Evolutionary conservation across 129 eudicot species (phyloP), one percentile per base, ranked within the genome.

Genomic region (Flaveria sonorensis): DNA sequence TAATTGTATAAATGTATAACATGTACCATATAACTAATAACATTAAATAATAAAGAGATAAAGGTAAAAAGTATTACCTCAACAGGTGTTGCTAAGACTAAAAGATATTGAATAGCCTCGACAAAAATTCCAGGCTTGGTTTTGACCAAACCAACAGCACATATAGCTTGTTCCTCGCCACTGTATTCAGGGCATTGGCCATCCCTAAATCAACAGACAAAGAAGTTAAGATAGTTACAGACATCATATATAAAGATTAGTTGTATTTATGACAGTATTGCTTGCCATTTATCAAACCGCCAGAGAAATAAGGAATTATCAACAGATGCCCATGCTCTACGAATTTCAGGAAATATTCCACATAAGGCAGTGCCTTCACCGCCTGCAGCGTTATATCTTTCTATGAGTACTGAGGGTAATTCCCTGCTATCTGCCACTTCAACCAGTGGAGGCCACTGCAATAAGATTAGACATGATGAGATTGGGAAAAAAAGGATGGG

Each of bases 351-450:
- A 85, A 94, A 94, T 63, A 94, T 82, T 62, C 99, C 99, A 89
- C 99, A 94, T 74, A 94, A 77, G 42, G 99, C 99, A 68, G 93
- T 89, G 87, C 97, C 99, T 87, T 91, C 97, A 23, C 99, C 99
- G 53, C 97, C 97, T 76, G 94, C 93, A 10, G 96, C 83, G 78
- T 94, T 91, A 71, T 91, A 94, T 83, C 93, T 91, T 82, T 94
- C 99, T 79, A 91, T 81, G 70, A 94, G 88, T 73, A 91, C 92
- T 60, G 90, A 61, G 8, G 99, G 99, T 84, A 94, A 85, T 85
- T 94, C 99, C 94, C 94, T 89, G 52, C 88, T 91, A 81, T 94
- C 96, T 72, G 82, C 90, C 45, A 94, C 96, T 88, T 94, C 99
- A 82, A 94, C 92, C 75, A 88, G 79, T 50, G 99, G 96, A 73